These are phyloP conservation scores for Leccinum fuscescens DNA, from an alignment of 1,284 basidiomycete species.

Conservation along the genomic window DNA sequence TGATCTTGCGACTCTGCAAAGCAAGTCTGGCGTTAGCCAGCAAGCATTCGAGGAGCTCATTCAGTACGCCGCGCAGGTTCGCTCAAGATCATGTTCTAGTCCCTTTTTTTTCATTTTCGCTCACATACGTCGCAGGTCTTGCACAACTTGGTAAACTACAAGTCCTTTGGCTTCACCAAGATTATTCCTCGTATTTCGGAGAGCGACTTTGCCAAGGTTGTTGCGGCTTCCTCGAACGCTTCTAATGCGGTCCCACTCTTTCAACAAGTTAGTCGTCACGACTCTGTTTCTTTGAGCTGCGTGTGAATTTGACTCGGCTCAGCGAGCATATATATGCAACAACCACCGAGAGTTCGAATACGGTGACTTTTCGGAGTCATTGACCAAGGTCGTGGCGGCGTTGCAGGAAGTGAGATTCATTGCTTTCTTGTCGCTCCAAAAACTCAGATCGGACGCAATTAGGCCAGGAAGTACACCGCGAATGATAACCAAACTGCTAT, in stretches of 20 bases:
- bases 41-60: conserved; percentile 68
- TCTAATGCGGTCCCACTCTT: conserved; percentile 57
- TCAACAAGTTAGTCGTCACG: conserved; percentile 48
- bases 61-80: conserved; percentile 72
- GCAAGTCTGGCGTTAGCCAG: conserved; percentile 49
- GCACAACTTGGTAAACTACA: conserved; percentile 78
- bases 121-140: conserved; percentile 47
- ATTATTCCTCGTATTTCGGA: conserved; percentile 69
- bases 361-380: conserved; percentile 61
- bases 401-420: conserved; percentile 52
- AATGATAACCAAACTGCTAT: conserved; percentile 72
- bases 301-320: conserved; percentile 42
- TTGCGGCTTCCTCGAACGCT: conserved; percentile 59
- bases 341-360: conserved; percentile 64
- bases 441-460: neutral
- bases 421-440: neutral
- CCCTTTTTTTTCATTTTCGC: neutral
- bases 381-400: conserved; percentile 54
- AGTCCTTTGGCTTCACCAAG: conserved; percentile 80
- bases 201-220: conserved; percentile 60
- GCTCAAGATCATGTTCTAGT: conserved; percentile 10
- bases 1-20: conserved; percentile 54
- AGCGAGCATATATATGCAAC: conserved; percentile 70
- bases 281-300: neutral
- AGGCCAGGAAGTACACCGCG: conserved; percentile 72